Percentiles rank a stretch among this genome's conserved stretches.
Conservation (phyloP, 2,329 filamentous ascomycete species). For the Fusarium mangiferae region DNA sequence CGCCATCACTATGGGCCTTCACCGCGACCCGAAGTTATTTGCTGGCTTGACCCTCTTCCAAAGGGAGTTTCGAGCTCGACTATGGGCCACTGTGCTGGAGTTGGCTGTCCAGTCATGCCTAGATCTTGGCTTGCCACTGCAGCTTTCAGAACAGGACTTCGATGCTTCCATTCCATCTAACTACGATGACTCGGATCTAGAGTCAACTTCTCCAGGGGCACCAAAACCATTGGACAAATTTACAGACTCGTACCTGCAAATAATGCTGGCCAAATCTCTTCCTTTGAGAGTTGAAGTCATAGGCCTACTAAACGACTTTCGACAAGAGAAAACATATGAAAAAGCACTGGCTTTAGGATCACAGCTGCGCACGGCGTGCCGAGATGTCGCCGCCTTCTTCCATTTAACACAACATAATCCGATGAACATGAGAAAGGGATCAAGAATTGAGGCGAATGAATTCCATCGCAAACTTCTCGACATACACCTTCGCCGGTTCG, state of each 20-base stretch:
- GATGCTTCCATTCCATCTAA: slow-evolving; percentile 37
- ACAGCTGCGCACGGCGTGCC: slow-evolving; percentile 36
- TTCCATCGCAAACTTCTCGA: slow-evolving; percentile 42
- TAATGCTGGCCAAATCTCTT: slow-evolving; percentile 36
- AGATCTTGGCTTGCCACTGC: slow-evolving; percentile 39
- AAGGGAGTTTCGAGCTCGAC: slow-evolving; percentile 33
- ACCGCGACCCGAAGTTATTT: slow-evolving; percentile 39
- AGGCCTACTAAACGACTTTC: slow-evolving; percentile 38
- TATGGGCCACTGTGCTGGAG: slow-evolving; percentile 43
- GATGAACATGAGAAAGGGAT: not conserved
- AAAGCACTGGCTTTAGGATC: slow-evolving; percentile 31
- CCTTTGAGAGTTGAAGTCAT: slow-evolving; percentile 35
- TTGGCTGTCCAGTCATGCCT: slow-evolving; percentile 37
- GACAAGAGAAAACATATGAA: slow-evolving; percentile 34
- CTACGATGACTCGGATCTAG: slow-evolving; percentile 38
- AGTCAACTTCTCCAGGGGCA: slow-evolving; percentile 1
- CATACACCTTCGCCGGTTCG: slow-evolving; percentile 41
- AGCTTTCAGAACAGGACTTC: slow-evolving; percentile 29
- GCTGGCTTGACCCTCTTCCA: slow-evolving; percentile 31
- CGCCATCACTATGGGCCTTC: slow-evolving; percentile 43
- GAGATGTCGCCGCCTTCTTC: slow-evolving; percentile 40
- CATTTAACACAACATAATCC: slow-evolving; percentile 4
- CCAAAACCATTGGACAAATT: slow-evolving; percentile 14
- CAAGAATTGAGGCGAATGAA: slow-evolving; percentile 24
- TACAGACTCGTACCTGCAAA: slow-evolving; percentile 40